These are phyloP conservation scores for Epichloe hybrida DNA, from an alignment of 2,329 filamentous ascomycete genomes.

Conservation along the genomic window DNA sequence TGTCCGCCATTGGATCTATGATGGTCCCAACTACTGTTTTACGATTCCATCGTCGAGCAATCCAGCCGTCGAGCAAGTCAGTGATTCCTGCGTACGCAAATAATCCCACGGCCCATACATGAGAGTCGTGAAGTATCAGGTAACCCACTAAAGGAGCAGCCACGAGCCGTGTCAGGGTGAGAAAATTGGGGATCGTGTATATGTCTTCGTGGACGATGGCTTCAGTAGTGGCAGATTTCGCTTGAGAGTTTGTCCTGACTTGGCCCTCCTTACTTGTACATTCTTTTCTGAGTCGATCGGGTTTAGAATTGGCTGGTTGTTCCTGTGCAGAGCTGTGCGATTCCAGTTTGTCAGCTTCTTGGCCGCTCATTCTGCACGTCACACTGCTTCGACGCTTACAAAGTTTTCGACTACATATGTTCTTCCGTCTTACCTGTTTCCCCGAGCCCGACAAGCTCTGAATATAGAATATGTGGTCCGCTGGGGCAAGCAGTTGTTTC, in stretches of 20 bases:
- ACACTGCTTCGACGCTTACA: background rate
- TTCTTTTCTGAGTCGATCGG: background rate
- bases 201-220: conserved; percentile 63
- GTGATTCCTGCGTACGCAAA: conserved; percentile 88
- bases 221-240: background rate
- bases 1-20: conserved; percentile 95
- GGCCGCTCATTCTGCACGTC: too few relatives aligned
- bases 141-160: conserved; percentile 81
- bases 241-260: background rate
- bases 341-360: background rate
- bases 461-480: background rate
- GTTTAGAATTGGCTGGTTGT: background rate
- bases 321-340: background rate
- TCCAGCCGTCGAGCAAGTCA: conserved; percentile 86
- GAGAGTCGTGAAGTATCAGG: conserved; percentile 70
- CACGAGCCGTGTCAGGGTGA: conserved; percentile 75
- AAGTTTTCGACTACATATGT: background rate
- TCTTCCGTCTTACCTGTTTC: background rate
- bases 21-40: conserved; percentile 91
- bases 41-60: conserved; percentile 74
- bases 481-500: too few relatives aligned
- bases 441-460: background rate
- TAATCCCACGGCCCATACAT: conserved; percentile 63
- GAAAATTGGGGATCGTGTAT: conserved; percentile 87
- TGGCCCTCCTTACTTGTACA: background rate